Percentiles rank a stretch among this genome's conserved stretches.
These are phyloP conservation scores for Sarcodon sp. DNA, from an alignment of 768 basidiomycete species.

Conservation along the genomic window DNA sequence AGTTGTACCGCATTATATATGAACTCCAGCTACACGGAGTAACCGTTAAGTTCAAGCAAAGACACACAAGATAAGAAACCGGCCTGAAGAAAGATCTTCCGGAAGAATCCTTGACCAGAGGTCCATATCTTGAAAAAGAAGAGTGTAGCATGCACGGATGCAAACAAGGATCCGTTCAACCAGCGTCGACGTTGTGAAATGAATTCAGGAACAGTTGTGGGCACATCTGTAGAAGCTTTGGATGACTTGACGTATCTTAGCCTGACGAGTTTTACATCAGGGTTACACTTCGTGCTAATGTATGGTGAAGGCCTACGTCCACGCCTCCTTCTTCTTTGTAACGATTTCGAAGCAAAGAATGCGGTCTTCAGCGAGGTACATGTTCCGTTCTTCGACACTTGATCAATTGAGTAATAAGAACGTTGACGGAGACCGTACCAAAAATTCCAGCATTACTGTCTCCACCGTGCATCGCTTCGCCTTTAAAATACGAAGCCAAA, in stretches of 20 bases:
- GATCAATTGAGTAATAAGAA: background rate
- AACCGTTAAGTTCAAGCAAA: background rate
- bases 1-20: conserved; percentile 86
- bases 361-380: conserved; percentile 86
- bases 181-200: conserved; percentile 89
- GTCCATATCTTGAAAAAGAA: conserved; percentile 85
- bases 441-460: conserved; percentile 55
- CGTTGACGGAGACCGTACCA: conserved; percentile 16
- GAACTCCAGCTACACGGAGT: conserved; percentile 55
- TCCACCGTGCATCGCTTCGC: conserved; percentile 73
- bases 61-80: background rate
- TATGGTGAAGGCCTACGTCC: conserved; percentile 42
- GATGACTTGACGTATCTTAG: conserved; percentile 88
- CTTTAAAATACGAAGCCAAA: conserved; percentile 87
- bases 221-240: conserved; percentile 94
- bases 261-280: conserved; percentile 19
- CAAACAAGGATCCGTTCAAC: conserved; percentile 86
- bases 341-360: conserved; percentile 92
- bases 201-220: conserved; percentile 83
- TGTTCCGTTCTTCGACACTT: conserved; percentile 51
- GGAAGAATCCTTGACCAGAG: conserved; percentile 81
- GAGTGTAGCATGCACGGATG: conserved; percentile 83
- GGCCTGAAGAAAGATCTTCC: conserved; percentile 61
- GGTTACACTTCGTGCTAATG: too few species aligned
- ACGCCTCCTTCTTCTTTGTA: conserved; percentile 74